A percentile compares a stretch with the other conserved stretches of the same genome.
Evolutionary conservation across 164 flowering plant genomes (phyloP).

Genomic region (Chloranthus sessilifolius): DNA sequence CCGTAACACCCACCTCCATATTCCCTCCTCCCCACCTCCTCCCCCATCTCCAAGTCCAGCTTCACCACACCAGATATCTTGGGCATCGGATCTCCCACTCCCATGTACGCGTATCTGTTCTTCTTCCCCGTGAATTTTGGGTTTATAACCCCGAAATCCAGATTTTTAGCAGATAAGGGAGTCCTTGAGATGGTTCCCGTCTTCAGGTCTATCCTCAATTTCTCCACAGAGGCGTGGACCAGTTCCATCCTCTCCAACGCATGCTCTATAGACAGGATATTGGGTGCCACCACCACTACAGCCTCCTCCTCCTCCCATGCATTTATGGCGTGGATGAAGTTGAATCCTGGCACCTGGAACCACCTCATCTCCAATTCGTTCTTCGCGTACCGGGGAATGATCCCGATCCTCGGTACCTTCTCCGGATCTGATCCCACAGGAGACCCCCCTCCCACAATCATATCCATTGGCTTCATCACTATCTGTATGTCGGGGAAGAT

Average conservation of each 20-base stretch:
- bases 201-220: conserved; percentile 44
- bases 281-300: conserved; percentile 57
- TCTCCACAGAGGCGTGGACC: conserved; percentile 54
- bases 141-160: conserved; percentile 68
- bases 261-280: conserved; percentile 52
- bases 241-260: conserved; percentile 56
- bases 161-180: conserved; percentile 46
- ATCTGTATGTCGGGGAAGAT: conserved; percentile 61
- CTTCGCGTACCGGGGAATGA: conserved; percentile 60
- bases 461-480: conserved; percentile 45
- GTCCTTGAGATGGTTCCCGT: conserved; percentile 42
- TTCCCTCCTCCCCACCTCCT: conserved; percentile 44
- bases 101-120: conserved; percentile 54
- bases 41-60: conserved; percentile 33
- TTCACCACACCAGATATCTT: conserved; percentile 67
- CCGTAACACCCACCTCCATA: conserved; percentile 61
- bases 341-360: conserved; percentile 76
- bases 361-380: conserved; percentile 61
- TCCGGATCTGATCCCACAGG: conserved; percentile 38
- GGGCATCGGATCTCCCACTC: conserved; percentile 58
- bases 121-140: conserved; percentile 42
- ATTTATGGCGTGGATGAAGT: conserved; percentile 57
- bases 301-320: conserved; percentile 83
- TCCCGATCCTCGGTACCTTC: conserved; percentile 56
- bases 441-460: conserved; percentile 37